phyloP scores from a whole-genome alignment of 2,329 filamentous ascomycete species.

The Ceratocystis variospora region DNA sequence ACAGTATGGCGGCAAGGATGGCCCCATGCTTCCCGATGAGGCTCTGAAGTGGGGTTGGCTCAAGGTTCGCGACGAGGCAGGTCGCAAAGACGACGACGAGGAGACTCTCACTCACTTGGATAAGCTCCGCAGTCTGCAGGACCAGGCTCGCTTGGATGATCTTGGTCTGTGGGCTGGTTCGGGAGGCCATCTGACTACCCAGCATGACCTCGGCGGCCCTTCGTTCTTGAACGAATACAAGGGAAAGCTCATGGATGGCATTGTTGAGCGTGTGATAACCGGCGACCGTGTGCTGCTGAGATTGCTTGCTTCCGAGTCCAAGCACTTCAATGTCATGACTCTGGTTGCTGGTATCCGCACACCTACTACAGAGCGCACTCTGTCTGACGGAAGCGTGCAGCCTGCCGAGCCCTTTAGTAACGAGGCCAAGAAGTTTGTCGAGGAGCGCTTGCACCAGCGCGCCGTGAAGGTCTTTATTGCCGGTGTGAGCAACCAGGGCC shows the following conservation, averaged over 20 bases:
- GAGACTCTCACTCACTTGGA: constrained; percentile 59
- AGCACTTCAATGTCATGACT: constrained; percentile 80
- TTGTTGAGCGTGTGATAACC: constrained; percentile 82
- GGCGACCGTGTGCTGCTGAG: constrained; percentile 82
- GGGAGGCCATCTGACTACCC: constrained; percentile 56
- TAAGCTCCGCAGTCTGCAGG: constrained; percentile 62
- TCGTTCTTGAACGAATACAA: constrained; percentile 75
- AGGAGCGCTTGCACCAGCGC: constrained; percentile 72
- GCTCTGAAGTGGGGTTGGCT: constrained; percentile 80
- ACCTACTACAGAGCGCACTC: constrained; percentile 75
- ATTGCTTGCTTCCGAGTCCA: constrained; percentile 62
- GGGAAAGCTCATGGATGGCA: constrained; percentile 67
- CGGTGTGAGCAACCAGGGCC: constrained; percentile 76
- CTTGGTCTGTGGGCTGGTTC: constrained; percentile 68
- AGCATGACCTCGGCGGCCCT: constrained; percentile 61
- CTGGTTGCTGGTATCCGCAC: constrained; percentile 79
- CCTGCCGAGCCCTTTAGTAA: constrained; percentile 81
- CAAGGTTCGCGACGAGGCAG: constrained; percentile 87
- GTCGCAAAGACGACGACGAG: constrained; percentile 76
- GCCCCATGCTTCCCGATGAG: constrained; percentile 64
- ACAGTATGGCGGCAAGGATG: constrained; percentile 58
- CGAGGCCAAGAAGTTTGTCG: constrained; percentile 78
- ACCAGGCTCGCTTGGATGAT: constrained; percentile 59
- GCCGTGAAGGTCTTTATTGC: constrained; percentile 71
- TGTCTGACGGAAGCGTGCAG: constrained; percentile 65